A percentile compares a stretch with the other conserved stretches of the same genome.
Evolutionary conservation across 1,284 basidiomycete species (phyloP).

Genomic region (Cronartium quercuum): DNA sequence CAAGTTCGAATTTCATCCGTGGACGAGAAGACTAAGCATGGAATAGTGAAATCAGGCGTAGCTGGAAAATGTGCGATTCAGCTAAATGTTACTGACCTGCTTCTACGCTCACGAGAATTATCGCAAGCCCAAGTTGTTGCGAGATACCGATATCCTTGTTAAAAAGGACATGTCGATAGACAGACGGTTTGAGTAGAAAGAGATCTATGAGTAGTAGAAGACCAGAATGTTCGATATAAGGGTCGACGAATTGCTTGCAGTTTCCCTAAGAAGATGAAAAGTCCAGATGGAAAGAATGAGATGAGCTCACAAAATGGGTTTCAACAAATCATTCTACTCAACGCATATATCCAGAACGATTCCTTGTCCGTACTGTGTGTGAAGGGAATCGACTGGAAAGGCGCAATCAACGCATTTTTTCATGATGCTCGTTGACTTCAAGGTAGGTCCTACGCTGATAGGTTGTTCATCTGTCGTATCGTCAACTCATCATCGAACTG

Average conservation of each 20-base stretch:
- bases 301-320: neutral
- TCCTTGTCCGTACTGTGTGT: slow-evolving; percentile 25
- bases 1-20: too few relatives aligned
- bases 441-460: neutral
- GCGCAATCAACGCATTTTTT: slow-evolving; percentile 14
- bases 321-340: neutral
- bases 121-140: neutral
- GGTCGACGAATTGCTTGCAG: slow-evolving; percentile 21
- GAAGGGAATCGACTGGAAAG: neutral
- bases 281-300: neutral
- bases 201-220: slow-evolving; percentile 15
- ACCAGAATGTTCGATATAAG: slow-evolving; percentile 32
- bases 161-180: slow-evolving; percentile 22
- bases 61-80: neutral
- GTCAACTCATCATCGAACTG: too few relatives aligned
- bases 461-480: too few relatives aligned
- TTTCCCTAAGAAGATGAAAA: neutral
- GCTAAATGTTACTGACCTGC: neutral
- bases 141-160: slow-evolving; percentile 1
- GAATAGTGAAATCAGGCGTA: neutral
- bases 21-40: neutral
- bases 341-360: slow-evolving; percentile 30
- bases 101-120: slow-evolving; percentile 7
- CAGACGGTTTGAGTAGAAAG: slow-evolving; percentile 25
- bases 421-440: neutral